Conservation (phyloP, 768 basidiomycete genomes). For the Leccinum boreale region DNA sequence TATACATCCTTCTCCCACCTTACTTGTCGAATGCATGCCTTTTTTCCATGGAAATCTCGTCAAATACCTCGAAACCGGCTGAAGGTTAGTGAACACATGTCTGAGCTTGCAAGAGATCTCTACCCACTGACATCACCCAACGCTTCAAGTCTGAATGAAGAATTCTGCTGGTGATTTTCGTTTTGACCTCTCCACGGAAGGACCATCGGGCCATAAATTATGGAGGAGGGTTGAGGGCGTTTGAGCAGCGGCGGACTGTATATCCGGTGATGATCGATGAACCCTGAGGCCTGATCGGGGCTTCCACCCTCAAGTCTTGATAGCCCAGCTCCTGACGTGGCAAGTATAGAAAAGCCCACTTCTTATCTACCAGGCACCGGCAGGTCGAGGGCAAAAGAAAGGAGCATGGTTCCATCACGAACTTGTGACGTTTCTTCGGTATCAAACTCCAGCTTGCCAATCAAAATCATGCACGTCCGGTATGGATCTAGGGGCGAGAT, state of each 20-base stretch:
- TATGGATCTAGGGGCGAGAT: not conserved
- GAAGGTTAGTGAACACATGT: not conserved
- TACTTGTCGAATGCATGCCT: not conserved
- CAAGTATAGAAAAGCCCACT: not conserved
- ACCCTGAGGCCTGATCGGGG: not conserved
- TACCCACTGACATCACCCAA: constrained; percentile 9
- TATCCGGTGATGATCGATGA: not conserved
- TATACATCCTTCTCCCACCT: constrained; percentile 1
- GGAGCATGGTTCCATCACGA: not conserved
- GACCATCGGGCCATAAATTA: not conserved
- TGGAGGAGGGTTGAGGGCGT: not conserved
- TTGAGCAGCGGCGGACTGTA: not conserved
- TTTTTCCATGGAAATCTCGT: constrained; percentile 10
- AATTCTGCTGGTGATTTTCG: not conserved
- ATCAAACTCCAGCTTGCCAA: not conserved
- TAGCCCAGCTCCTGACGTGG: not conserved
- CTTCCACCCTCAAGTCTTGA: not conserved
- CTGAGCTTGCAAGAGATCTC: not conserved
- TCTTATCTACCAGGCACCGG: not conserved
- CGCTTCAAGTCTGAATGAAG: not conserved
- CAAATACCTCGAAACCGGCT: not conserved
- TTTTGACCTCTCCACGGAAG: constrained; percentile 1
- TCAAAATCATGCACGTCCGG: not conserved
- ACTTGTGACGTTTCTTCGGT: not conserved
- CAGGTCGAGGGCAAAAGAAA: not conserved